A percentile compares a stretch with the other conserved stretches of the same genome.
Evolutionary conservation across 1,284 basidiomycete genomes (phyloP).

Genomic region (Fistulinella cinereoalba): DNA sequence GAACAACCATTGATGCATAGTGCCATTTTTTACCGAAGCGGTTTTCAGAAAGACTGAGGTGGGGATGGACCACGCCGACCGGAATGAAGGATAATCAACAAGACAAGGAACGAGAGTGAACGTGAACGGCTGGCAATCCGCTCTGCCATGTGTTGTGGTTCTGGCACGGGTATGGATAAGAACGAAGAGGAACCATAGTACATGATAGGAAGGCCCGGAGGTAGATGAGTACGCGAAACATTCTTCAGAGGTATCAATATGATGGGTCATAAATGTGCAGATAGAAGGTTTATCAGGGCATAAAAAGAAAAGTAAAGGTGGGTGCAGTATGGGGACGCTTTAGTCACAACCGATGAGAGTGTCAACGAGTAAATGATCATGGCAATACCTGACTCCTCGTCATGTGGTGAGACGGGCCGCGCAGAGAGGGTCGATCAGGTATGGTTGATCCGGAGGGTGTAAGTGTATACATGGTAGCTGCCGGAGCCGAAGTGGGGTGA

Average conservation of each 20-base stretch:
- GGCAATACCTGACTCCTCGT: slow-evolving; percentile 32
- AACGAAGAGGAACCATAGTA: slow-evolving; percentile 44
- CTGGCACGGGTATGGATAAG: slow-evolving; percentile 36
- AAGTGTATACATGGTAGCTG: background rate
- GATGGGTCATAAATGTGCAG: slow-evolving; percentile 5
- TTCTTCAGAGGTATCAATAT: slow-evolving; percentile 30
- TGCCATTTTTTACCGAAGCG: no score
- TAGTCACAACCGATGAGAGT: slow-evolving; percentile 26
- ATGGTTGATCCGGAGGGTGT: slow-evolving; percentile 3
- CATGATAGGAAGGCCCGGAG: slow-evolving; percentile 65
- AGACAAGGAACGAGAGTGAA: slow-evolving; percentile 55
- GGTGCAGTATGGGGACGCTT: slow-evolving; percentile 19
- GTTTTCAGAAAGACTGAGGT: slow-evolving; percentile 68
- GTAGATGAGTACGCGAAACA: slow-evolving; percentile 58
- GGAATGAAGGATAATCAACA: slow-evolving; percentile 69
- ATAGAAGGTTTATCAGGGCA: background rate
- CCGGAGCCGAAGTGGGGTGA: background rate
- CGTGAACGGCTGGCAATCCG: slow-evolving; percentile 57
- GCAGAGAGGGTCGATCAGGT: slow-evolving; percentile 6
- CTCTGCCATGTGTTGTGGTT: slow-evolving; percentile 45
- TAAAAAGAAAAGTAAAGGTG: slow-evolving; percentile 2
- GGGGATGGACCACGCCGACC: no score
- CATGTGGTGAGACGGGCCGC: slow-evolving; percentile 9
- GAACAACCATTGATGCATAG: no score
- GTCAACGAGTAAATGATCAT: slow-evolving; percentile 19